Evolutionary conservation across 2,329 filamentous ascomycete genomes (phyloP).

Genomic region (Penicillium sp.): DNA sequence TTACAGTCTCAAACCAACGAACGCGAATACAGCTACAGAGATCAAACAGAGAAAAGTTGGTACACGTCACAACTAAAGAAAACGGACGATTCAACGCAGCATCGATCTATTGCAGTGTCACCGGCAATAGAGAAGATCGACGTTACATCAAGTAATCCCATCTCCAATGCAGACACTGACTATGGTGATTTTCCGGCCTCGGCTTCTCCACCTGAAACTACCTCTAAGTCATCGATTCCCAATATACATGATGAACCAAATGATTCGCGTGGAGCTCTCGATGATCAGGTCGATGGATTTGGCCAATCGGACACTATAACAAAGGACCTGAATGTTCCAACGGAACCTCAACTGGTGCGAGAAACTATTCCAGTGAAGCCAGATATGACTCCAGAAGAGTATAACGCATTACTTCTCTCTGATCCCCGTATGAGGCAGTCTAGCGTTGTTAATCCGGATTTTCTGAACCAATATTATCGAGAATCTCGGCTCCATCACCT

Average conservation of each 20-base stretch:
- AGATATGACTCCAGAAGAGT: constrained; percentile 78
- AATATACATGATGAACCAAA: neutral
- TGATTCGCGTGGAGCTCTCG: neutral
- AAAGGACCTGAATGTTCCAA: neutral
- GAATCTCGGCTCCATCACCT: constrained; percentile 93
- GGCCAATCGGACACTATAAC: neutral
- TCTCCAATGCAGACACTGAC: constrained; percentile 30
- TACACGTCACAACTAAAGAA: constrained; percentile 68
- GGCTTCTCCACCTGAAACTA: constrained; percentile 1
- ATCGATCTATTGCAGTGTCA: constrained; percentile 27
- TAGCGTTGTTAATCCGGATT: constrained; percentile 87
- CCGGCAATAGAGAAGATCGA: constrained; percentile 3
- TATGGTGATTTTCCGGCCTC: constrained; percentile 39
- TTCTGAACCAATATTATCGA: constrained; percentile 89
- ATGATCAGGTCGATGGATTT: neutral
- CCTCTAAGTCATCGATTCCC: neutral
- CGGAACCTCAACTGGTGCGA: constrained; percentile 7
- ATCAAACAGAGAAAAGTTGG: constrained; percentile 78
- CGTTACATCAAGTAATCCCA: constrained; percentile 6
- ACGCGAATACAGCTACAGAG: constrained; percentile 64
- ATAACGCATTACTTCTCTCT: constrained; percentile 78
- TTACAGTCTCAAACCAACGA: constrained; percentile 64
- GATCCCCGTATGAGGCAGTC: constrained; percentile 84
- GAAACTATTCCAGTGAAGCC: constrained; percentile 29
- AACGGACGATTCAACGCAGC: constrained; percentile 24